Base-by-base conservation (phyloP, 495 filamentous ascomycete species). In the Beverwykella pulmonaria region DNA sequence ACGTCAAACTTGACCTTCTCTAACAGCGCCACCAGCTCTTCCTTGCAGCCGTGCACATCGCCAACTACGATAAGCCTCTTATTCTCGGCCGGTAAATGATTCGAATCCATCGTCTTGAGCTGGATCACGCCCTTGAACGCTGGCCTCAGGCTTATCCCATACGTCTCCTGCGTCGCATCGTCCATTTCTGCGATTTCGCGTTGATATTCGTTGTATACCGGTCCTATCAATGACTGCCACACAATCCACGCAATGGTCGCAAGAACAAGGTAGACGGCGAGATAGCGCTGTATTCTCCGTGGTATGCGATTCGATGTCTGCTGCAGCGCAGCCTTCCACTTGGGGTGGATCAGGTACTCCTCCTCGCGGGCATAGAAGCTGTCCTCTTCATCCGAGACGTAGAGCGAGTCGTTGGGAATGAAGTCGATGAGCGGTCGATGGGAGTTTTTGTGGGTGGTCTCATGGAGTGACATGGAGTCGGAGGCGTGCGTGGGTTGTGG, bases 11-110 rank as follows among this genome's bases (percentile, higher is more conserved):
- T 71, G 5, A 90, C 78, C 69, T 92, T 88, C 1, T 80, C 67
- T 14, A 98, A 81, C 7, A 98, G 82, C 15, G 77, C 72, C 46
- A 83, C 75, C 68, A 97, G 80, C 59, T 90, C 83, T 23, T 81
- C 65, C 52, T 84, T 83, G 73, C 92, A 92, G 7, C 93, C 93
- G 81, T 98, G 93, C 4, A 97, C 90, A 79, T 98, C 93, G 12
- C 93, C 93, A 32, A 98, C 80, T 52, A 97, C 73, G 9, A 98
- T 77, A 23, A 98, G 79, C 59, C 75, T 56, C 30, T 71, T 69
- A 2, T 80, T 60, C 3, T 63, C 59, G 10, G 74, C 64, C 58
- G 70, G 70, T n/a, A 72, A 27, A 39, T 56, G 39, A 22, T 57
- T 56, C 26, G 47, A 46, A 36, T 85, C 77, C 65, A 85, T 56